Evolutionary conservation across 2,329 filamentous ascomycete species (phyloP), one percentile per base, ranked within the genome.

Genomic region (Thielaviopsis punctulata): DNA sequence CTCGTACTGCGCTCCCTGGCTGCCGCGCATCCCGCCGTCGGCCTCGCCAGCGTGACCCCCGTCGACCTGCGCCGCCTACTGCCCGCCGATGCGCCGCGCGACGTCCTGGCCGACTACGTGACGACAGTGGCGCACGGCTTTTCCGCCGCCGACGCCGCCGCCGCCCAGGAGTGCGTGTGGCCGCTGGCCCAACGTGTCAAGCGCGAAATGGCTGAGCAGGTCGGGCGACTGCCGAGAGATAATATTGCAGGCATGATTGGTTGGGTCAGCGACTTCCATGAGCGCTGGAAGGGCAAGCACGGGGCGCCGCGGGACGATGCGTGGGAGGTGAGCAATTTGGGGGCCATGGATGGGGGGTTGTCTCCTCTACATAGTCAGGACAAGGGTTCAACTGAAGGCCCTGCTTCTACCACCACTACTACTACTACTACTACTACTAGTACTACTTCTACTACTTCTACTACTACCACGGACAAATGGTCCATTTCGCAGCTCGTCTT

Each of bases 251-350:
- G 66, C 4, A 57, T 76, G 51, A 52, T 76, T 13, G 57, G 58
- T 2, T 68, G 67, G 48, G 60, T 76, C 4, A 41, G 59, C 1
- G 68, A 78, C 62, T 73, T 69, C 62, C 60, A 62, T 39, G 57
- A 59, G 1, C 70, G 66, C 55, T 71, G 69, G 57, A 55, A 58
- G 3, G 58, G 60, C 1, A 69, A 69, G 57, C 59, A 75, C 15
- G 73, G 73, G 1, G 60, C 64, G 51, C 58, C 62, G 12, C 66
- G 73, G 9, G 60, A 64, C 2, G 58, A 58, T 2, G 69, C 71
- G 1, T 78, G 73, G 69, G 70, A 72, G 55, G 58, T 78, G 4
- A 76, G 71, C 55, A 79, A 78, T 58, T 55, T 77, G 4, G 75
- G 76, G 1, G 63, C 64, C 13, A 58, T 72, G n/a, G 58, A 18